Evolutionary conservation across 2,329 filamentous ascomycete genomes (phyloP), one percentile per base, ranked within the genome.

Genomic region (Fusarium circinatum): DNA sequence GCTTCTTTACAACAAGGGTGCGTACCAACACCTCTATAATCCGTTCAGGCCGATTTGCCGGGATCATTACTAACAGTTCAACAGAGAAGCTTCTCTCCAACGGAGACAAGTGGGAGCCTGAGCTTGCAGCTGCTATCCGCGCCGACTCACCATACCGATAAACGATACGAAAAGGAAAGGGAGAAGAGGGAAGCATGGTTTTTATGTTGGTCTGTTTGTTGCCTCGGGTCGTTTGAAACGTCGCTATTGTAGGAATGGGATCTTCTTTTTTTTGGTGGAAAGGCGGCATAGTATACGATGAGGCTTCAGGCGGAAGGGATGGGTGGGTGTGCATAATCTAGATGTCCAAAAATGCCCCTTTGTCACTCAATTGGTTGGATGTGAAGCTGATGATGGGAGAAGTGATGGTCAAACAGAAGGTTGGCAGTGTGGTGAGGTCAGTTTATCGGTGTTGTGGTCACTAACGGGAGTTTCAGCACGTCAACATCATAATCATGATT

Each of bases 71-170:
- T 80, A 74, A 81, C 73, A 57, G 3, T 2, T 6, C 6, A 55
- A 71, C 78, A 87, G 93, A 97, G 88, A 97, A 97, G 86, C 86
- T 97, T 75, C 84, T 98, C 74, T 86, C 93, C 76, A 97, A 97
- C 81, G 94, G 95, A 79, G 95, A 97, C 86, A 96, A 95, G 86
- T 99, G 96, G 96, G 96, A 99, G 87, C 95, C 96, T 13, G 96
- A 99, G 86, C 88, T 99, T 80, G 96, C 96, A 4, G 96, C 96
- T 66, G 92, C 90, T 76, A 96, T 96, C 82, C 92, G 95, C 80
- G 96, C 96, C 70, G 96, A 99, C 88, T 91, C 95, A 62, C 96
- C 96, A 58, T 98, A 95, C 87, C 90, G 93, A 89, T 96, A 91
- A 84, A 76, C 66, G 45, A 47, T 34, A 70, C 47, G 61, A 65